Conservation (phyloP, 257 asterid species). For the Solanum megistacrolobum region DNA sequence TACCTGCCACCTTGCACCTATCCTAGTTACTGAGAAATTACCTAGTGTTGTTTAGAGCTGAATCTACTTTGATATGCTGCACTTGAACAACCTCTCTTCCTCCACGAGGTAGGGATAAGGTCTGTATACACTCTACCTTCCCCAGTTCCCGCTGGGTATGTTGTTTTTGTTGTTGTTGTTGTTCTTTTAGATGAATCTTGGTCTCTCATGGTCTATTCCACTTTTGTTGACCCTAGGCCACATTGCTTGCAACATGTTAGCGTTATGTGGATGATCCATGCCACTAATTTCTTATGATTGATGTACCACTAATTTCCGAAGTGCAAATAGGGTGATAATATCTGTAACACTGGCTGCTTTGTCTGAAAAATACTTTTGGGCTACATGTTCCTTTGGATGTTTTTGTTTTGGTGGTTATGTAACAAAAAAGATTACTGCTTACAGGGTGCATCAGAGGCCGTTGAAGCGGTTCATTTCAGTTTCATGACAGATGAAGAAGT, state of each 20-base stretch:
- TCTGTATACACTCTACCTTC: neutral
- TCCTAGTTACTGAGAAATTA: neutral
- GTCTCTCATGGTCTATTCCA: neutral
- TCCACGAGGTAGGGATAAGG: neutral
- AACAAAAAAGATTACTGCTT: neutral
- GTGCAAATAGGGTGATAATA: neutral
- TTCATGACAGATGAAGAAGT: conserved; percentile 75
- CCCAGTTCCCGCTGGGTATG: neutral
- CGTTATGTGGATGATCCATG: neutral
- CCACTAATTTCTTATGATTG: neutral
- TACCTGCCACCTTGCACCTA: neutral
- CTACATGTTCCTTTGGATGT: neutral
- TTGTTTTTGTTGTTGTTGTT: neutral
- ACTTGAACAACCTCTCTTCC: neutral
- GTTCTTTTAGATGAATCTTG: neutral
- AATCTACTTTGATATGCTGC: neutral
- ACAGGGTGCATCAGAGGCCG: conserved; percentile 47
- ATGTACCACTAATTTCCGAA: neutral
- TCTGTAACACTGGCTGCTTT: neutral
- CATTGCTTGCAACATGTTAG: neutral
- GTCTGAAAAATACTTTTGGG: neutral
- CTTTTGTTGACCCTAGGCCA: neutral
- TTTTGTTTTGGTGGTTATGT: neutral
- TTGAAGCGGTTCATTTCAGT: conserved; percentile 49
- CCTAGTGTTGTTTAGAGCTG: neutral